These are phyloP conservation scores for Cubamyces lactineus DNA, from an alignment of 768 basidiomycete species.

Conservation along the genomic window DNA sequence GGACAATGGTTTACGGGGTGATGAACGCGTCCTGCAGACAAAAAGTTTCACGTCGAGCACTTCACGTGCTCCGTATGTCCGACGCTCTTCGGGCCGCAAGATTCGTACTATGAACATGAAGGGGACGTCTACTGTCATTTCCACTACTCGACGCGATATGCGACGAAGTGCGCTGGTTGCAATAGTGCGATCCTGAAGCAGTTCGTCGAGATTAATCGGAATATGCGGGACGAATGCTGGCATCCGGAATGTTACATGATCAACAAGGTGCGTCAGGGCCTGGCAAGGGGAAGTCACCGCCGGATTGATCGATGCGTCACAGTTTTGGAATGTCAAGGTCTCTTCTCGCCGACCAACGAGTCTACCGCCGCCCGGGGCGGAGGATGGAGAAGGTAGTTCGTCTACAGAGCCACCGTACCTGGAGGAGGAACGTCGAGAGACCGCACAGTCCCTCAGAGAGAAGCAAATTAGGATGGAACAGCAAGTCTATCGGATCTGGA, in stretches of 20 bases:
- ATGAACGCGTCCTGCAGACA: conserved; percentile 58
- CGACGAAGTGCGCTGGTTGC: conserved; percentile 98
- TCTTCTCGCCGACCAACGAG: conserved; percentile 74
- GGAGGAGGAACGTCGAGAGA: conserved; percentile 83
- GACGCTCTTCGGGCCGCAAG: conserved; percentile 94
- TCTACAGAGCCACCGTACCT: conserved; percentile 54
- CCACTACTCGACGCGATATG: conserved; percentile 98
- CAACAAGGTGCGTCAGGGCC: conserved; percentile 71
- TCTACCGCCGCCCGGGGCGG: conserved; percentile 47
- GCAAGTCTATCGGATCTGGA: conserved; percentile 98
- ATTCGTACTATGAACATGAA: conserved; percentile 99
- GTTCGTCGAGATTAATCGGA: conserved; percentile 99
- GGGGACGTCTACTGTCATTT: conserved; percentile 99
- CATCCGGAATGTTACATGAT: conserved; percentile 99
- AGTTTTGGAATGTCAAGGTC: conserved; percentile 99
- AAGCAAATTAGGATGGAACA: conserved; percentile 95
- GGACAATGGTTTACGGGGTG: background rate
- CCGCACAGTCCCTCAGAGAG: conserved; percentile 77
- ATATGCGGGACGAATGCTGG: conserved; percentile 99
- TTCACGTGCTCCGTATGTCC: conserved; percentile 98
- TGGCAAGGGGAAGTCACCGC: background rate
- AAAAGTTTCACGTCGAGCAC: conserved; percentile 99
- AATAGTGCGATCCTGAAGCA: conserved; percentile 97
- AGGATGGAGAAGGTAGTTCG: conserved; percentile 45
- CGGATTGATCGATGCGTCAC: conserved; percentile 10